Evolutionary conservation across 441 rosid genomes (phyloP).

Genomic region (Omphalea diandra): DNA sequence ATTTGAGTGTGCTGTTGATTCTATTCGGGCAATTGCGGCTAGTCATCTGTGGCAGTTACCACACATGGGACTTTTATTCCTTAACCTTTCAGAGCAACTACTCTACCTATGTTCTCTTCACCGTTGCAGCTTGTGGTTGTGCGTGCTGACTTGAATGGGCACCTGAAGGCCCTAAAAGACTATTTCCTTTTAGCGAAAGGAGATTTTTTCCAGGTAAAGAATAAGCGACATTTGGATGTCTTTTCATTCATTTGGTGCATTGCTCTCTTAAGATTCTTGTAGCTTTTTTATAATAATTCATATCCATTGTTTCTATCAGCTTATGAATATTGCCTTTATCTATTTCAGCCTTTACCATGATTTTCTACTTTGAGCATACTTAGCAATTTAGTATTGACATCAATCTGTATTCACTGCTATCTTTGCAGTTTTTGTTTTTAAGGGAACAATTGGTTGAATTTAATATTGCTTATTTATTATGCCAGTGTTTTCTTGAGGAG

Average conservation of each 20-base stretch:
- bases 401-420: neutral
- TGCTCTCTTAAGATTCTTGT: neutral
- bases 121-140: conserved; percentile 87
- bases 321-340: conserved; percentile 1
- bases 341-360: neutral
- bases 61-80: conserved; percentile 17
- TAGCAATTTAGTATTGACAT: neutral
- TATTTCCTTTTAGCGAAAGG: conserved; percentile 97
- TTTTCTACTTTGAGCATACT: neutral
- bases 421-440: conserved; percentile 1
- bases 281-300: neutral
- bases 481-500: conserved; percentile 97
- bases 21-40: conserved; percentile 91
- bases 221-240: conserved; percentile 4
- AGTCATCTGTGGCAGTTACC: conserved; percentile 99
- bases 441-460: neutral
- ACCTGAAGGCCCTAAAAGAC: conserved; percentile 93
- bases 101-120: conserved; percentile 21
- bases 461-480: conserved; percentile 21
- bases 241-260: neutral
- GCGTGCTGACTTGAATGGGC: conserved; percentile 92
- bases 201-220: conserved; percentile 92
- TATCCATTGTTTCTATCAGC: neutral
- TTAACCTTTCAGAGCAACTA: conserved; percentile 13
- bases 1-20: conserved; percentile 82